phyloP scores from a whole-genome alignment of 371 early-diverging fungal species.

The Syncephalastrum sp. region DNA sequence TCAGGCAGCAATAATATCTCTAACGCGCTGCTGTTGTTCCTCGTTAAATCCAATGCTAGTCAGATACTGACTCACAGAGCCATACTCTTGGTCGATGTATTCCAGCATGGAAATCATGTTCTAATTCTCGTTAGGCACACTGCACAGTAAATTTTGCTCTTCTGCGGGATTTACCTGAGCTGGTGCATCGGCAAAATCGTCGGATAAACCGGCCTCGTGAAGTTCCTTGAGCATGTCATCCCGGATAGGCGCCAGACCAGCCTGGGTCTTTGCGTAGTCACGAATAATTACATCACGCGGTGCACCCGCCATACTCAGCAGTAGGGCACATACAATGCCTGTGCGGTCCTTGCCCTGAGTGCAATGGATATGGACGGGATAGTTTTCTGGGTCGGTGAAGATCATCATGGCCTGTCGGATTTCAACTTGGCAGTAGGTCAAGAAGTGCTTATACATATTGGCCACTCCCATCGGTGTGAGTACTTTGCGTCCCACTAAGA shows the following conservation, averaged over 20 bases:
- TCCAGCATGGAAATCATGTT: slow-evolving; percentile 33
- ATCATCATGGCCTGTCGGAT: slow-evolving; percentile 51
- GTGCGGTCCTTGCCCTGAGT: slow-evolving; percentile 83
- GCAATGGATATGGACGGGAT: slow-evolving; percentile 77
- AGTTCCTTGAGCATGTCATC: slow-evolving; percentile 50
- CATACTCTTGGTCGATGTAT: slow-evolving; percentile 29
- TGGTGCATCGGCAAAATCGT: slow-evolving; percentile 57
- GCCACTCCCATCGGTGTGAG: slow-evolving; percentile 57
- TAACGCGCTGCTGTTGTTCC: slow-evolving; percentile 30
- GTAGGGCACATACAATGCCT: slow-evolving; percentile 62
- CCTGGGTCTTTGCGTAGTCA: slow-evolving; percentile 65
- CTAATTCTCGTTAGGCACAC: slow-evolving; percentile 9
- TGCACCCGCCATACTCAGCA: slow-evolving; percentile 59
- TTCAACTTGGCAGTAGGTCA: slow-evolving; percentile 53
- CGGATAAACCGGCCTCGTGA: slow-evolving; percentile 49
- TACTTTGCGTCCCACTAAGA: slow-evolving; percentile 48
- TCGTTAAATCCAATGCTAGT: slow-evolving; percentile 31
- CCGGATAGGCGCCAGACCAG: slow-evolving; percentile 46
- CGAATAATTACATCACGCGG: slow-evolving; percentile 57
- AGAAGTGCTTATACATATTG: slow-evolving; percentile 59
- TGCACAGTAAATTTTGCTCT: not conserved
- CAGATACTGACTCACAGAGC: slow-evolving; percentile 33
- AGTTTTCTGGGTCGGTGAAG: slow-evolving; percentile 54
- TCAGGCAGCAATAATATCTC: slow-evolving; percentile 24
- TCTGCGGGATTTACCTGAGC: slow-evolving; percentile 34